A percentile compares a stretch with the other conserved stretches of the same genome.
phyloP scores from a whole-genome alignment of 495 filamentous ascomycete genomes.

The Hypoxylon perforatum region DNA sequence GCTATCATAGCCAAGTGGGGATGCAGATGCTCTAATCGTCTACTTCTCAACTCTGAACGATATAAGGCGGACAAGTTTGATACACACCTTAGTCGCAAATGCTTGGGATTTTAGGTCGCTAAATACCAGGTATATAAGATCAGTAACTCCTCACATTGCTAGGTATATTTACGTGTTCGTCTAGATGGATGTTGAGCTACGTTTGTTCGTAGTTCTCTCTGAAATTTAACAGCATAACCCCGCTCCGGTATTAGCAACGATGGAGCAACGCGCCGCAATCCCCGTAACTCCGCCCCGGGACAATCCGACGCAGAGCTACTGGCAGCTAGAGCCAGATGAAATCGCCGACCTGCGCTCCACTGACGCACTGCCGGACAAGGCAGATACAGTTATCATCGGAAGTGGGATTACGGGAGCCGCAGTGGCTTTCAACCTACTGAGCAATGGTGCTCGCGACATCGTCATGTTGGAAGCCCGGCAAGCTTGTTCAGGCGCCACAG shows the following conservation, averaged over 20 bases:
- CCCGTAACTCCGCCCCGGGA: constrained; percentile 62
- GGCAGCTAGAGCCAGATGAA: constrained; percentile 72
- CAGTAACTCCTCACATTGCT: too few relatives aligned
- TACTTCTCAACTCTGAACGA: neutral
- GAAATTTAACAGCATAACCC: neutral
- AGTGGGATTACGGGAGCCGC: constrained; percentile 76
- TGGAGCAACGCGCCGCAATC: constrained; percentile 58
- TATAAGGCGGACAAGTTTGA: too few relatives aligned
- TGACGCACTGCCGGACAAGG: constrained; percentile 54
- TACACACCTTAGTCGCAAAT: too few relatives aligned
- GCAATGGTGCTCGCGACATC: constrained; percentile 42
- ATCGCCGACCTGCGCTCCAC: constrained; percentile 66
- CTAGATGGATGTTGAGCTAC: neutral
- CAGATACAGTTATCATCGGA: constrained; percentile 73
- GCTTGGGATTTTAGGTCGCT: too few relatives aligned
- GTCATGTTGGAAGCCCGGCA: constrained; percentile 70
- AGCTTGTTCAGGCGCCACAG: constrained; percentile 68
- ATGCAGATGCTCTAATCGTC: neutral
- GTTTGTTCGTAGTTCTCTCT: neutral
- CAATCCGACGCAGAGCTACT: constrained; percentile 75
- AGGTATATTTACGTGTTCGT: neutral
- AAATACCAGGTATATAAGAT: too few relatives aligned
- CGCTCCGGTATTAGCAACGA: constrained; percentile 18
- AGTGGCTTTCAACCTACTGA: constrained; percentile 68
- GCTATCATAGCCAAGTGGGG: neutral